A percentile compares a stretch with the other conserved stretches of the same genome.
phyloP scores from a whole-genome alignment of 108 stramenopile species.

The Nitzschia sp. region DNA sequence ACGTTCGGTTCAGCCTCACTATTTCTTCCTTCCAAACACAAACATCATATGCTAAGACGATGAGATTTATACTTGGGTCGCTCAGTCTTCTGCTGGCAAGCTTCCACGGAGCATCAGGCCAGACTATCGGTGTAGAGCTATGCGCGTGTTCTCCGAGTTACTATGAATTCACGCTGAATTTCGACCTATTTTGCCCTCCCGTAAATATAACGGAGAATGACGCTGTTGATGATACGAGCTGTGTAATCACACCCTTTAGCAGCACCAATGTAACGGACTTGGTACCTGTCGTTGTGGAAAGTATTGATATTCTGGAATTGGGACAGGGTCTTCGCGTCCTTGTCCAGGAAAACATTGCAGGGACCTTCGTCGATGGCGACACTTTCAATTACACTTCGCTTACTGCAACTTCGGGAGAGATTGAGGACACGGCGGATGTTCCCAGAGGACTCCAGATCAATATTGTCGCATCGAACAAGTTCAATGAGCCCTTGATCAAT shows the following conservation, averaged over 20 bases:
- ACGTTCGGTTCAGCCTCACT: background rate
- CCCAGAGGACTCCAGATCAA: constrained; percentile 42
- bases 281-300: constrained; percentile 31
- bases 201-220: constrained; percentile 12
- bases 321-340: constrained; percentile 30
- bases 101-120: background rate
- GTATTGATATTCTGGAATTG: constrained; percentile 41
- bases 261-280: constrained; percentile 27
- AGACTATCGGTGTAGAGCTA: constrained; percentile 22
- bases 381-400: constrained; percentile 32
- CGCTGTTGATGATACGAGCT: constrained; percentile 26
- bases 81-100: background rate
- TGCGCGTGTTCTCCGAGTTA: constrained; percentile 39
- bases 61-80: background rate
- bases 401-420: constrained; percentile 13
- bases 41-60: background rate
- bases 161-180: constrained; percentile 41
- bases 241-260: constrained; percentile 32
- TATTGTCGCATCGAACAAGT: constrained; percentile 31
- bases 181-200: constrained; percentile 32
- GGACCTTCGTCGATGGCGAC: constrained; percentile 30
- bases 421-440: constrained; percentile 6
- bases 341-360: constrained; percentile 15
- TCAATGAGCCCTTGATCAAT: constrained; percentile 21
- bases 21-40: background rate